Evolutionary conservation across 805 yeast genomes (phyloP).

Genomic region (Metschnikowia gelsemii): DNA sequence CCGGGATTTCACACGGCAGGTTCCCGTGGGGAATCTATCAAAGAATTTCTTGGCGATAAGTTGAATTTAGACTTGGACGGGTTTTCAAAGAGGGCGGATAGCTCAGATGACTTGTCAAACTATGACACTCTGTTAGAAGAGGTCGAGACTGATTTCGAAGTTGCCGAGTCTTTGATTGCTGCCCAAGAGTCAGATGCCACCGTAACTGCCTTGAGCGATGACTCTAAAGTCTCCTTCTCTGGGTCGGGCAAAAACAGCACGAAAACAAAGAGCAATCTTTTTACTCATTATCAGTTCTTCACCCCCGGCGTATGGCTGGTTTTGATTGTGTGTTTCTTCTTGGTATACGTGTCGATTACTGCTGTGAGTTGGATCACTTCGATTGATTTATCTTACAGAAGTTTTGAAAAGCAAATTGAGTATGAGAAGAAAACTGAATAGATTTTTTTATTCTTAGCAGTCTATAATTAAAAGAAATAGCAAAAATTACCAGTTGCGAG

Average conservation of each 20-base stretch:
- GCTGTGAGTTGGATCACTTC: slow-evolving; percentile 73
- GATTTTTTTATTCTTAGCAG: too few relatives aligned
- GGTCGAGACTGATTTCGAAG: slow-evolving; percentile 33
- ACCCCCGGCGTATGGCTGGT: slow-evolving; percentile 81
- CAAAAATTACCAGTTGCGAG: neutral
- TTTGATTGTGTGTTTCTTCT: slow-evolving; percentile 59
- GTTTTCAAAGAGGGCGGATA: slow-evolving; percentile 22
- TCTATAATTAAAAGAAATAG: neutral
- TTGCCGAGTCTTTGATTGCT: slow-evolving; percentile 33
- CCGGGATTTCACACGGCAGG: slow-evolving; percentile 29
- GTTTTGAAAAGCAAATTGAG: slow-evolving; percentile 70
- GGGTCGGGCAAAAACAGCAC: slow-evolving; percentile 8
- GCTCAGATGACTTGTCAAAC: slow-evolving; percentile 4
- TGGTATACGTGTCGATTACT: slow-evolving; percentile 53
- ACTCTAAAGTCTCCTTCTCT: slow-evolving; percentile 2
- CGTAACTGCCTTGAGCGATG: slow-evolving; percentile 25
- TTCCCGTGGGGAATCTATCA: slow-evolving; percentile 23
- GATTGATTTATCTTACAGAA: slow-evolving; percentile 74
- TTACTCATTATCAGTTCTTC: slow-evolving; percentile 67
- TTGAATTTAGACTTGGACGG: slow-evolving; percentile 24
- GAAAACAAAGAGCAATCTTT: slow-evolving; percentile 40
- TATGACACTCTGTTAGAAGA: slow-evolving; percentile 12
- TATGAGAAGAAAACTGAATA: slow-evolving; percentile 49
- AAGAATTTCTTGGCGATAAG: slow-evolving; percentile 27
- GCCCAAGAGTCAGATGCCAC: slow-evolving; percentile 27